Evolutionary conservation across 2,329 filamentous ascomycete species (phyloP), one percentile per base, ranked within the genome.

Genomic region (Rhinocladiella similis): DNA sequence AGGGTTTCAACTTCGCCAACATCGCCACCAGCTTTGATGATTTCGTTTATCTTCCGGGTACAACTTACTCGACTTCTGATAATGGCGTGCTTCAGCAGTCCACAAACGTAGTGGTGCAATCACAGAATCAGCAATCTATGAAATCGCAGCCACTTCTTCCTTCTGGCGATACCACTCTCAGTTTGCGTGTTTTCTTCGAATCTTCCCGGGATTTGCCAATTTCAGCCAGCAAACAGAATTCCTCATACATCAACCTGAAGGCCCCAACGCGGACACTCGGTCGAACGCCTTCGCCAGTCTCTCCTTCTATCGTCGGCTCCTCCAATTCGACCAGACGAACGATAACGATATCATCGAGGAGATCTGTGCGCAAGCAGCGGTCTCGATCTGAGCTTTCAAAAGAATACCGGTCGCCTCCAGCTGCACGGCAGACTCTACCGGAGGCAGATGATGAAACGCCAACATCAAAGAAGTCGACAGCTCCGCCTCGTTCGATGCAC

Each of bases 1-100:
- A 65, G 29, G 75, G 76, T 0, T 79, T 77, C 65, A 79, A 79
- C 54, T 79, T 78, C 63, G 75, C 75, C 3, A 68, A 69, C 10
- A 48, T 79, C 25, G 70, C 69, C 36, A 69, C 67, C 48, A 67
- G 65, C 7, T 70, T 79, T 38, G 75, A 79, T 43, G 71, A 77
- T 19, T 79, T 77, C 54, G 75, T 77, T 2, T 69, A 67, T 35
- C 72, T 78, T 71, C 75, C 76, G 5, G 75, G 76, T 4, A 74
- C 73, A 27, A 72, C 72, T 20, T 74, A 72, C 58, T 68, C 71
- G 33, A 54, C 53, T 22, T 57, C 43, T 14, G 61, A 63, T 20
- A 41, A 16, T 16, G 41, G 49, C 43, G 22, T 43, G 35, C 13
- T 38, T 25, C 50, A 53, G 18, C 20, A 39, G 39, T 10, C 16